These are phyloP conservation scores for Obba rivulosa DNA, from an alignment of 768 basidiomycete genomes.

Conservation along the genomic window DNA sequence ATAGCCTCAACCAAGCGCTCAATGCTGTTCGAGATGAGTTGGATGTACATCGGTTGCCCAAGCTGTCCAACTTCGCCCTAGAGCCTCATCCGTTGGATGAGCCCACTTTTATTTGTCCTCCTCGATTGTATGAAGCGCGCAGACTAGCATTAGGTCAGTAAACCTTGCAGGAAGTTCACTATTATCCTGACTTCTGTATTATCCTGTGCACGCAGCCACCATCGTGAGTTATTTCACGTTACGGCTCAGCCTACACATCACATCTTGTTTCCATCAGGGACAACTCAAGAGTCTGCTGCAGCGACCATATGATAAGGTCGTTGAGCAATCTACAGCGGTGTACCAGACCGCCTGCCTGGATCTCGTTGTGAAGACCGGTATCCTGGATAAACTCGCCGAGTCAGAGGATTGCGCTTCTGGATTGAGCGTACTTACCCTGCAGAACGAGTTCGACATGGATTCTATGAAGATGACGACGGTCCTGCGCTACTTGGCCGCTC, in stretches of 20 bases:
- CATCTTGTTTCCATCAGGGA: constrained; percentile 6
- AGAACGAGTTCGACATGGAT: constrained; percentile 11
- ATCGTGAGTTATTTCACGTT: too few relatives aligned
- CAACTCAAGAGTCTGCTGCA: constrained; percentile 14
- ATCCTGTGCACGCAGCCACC: too few relatives aligned
- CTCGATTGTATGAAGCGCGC: constrained; percentile 4
- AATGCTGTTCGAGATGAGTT: constrained; percentile 1
- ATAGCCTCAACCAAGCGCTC: constrained; percentile 3
- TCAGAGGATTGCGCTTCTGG: constrained; percentile 2
- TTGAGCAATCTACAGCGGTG: constrained; percentile 13
- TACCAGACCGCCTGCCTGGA: constrained; percentile 16
- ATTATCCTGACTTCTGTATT: too few relatives aligned
- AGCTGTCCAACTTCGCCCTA: neutral
- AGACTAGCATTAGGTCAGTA: constrained; percentile 4
- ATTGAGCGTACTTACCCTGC: constrained; percentile 9
- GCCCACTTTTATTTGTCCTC: neutral
- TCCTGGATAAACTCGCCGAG: constrained; percentile 12
- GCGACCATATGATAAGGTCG: constrained; percentile 15
- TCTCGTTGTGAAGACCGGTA: constrained; percentile 12
- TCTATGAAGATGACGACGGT: constrained; percentile 11
- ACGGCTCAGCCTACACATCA: neutral
- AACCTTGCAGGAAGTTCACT: neutral
- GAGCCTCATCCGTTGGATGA: constrained; percentile 5
- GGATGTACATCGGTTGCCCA: neutral
- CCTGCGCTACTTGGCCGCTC: constrained; percentile 12